Base-by-base conservation (phyloP, 176 grass and related monocot genomes). In the Alloteropsis semialata region DNA sequence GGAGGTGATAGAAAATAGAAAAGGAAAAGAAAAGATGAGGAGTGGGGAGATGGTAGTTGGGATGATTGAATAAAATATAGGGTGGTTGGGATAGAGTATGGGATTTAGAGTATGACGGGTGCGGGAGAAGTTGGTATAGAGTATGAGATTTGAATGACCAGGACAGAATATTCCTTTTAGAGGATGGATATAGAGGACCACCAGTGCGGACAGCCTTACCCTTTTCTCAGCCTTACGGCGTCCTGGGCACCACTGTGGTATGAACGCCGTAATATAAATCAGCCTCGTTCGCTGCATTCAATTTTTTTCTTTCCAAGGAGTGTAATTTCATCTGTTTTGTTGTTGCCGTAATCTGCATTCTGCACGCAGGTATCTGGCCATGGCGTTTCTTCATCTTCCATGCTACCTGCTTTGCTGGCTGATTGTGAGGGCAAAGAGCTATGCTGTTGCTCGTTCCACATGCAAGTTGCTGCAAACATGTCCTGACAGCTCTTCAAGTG, bases 181-280 rank as follows among this genome's bases (percentile, higher is more conserved):
- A n/a, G n/a, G n/a, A n/a, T n/a, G n/a, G n/a, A n/a, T n/a, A n/a
- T n/a, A n/a, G n/a, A n/a, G n/a, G n/a, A n/a, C n/a, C n/a, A n/a
- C n/a, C n/a, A 80, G 21, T 63, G 41, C 64, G 90, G 88, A 88
- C 90, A 88, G 91, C 88, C 91, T 2, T 90, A 93, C 75, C 88
- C 91, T 24, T 93, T 93, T 75, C 82, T 93, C 63, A 75, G 88
- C 46, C 82, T 87, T 8, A 10, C 51, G 34, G 67, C 72, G 36
- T 79, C 82, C 30, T 83, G 72, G 85, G 91, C 91, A 33, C 85
- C 88, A 17, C 27, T 88, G 15, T 93, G 91, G 91, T 90, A 82
- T 13, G 59, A 36, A 8, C 65, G 14, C 5, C 5, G 42, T 9
- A n/a, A n/a, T n/a, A 11, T 12, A 60, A 27, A 29, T 17, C 15